These are phyloP conservation scores for Pichia thaimueangensis DNA, from an alignment of 805 yeast genomes.

Conservation along the genomic window DNA sequence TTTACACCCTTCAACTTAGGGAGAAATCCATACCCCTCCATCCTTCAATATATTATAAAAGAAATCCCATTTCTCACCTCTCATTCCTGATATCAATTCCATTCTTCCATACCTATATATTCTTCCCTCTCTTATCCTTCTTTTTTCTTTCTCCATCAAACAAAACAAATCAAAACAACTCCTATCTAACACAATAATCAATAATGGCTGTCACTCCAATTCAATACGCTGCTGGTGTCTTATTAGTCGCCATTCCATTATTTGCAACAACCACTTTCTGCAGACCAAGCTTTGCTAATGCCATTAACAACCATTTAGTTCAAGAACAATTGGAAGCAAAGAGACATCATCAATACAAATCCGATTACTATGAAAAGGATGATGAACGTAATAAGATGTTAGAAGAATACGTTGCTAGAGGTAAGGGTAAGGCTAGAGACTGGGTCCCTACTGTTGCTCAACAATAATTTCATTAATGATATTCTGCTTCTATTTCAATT, in stretches of 20 bases:
- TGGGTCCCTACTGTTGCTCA: constrained; percentile 13
- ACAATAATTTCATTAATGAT: background rate
- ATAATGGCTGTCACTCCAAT: constrained; percentile 27
- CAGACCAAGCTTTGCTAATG: constrained; percentile 33
- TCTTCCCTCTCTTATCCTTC: background rate
- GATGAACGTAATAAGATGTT: constrained; percentile 22
- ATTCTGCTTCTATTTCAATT: no score
- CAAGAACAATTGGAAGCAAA: constrained; percentile 28
- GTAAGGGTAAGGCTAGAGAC: constrained; percentile 27
- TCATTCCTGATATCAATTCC: no score
- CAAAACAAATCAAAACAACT: background rate
- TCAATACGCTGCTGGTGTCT: constrained; percentile 25
- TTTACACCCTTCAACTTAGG: no score
- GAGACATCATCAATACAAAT: constrained; percentile 23
- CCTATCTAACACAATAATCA: background rate
- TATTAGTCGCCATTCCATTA: constrained; percentile 27
- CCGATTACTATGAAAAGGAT: constrained; percentile 23
- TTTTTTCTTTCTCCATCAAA: background rate
- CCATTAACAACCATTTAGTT: constrained; percentile 28
- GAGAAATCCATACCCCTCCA: no score
- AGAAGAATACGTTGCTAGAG: constrained; percentile 22
- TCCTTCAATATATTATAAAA: no score
- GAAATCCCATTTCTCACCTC: no score
- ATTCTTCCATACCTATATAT: no score
- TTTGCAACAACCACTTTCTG: constrained; percentile 20